These are phyloP conservation scores for Corylus avellana DNA, from an alignment of 306 rosid species.

Conservation along the genomic window DNA sequence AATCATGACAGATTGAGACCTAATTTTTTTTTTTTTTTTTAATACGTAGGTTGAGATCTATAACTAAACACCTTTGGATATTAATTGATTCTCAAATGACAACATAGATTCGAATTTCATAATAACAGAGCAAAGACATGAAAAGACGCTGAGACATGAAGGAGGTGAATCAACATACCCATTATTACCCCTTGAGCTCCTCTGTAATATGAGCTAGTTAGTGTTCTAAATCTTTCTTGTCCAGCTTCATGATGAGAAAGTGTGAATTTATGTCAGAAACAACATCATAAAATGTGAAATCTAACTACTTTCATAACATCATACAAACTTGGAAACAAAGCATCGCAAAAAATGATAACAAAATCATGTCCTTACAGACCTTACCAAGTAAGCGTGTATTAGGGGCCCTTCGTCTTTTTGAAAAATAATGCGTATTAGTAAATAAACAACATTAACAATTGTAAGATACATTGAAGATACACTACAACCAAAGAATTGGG, in stretches of 20 bases:
- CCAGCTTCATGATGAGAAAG: slow-evolving; percentile 59
- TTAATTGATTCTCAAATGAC: not conserved
- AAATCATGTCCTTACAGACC: not conserved
- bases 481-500: not conserved
- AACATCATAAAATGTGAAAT: not conserved
- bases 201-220: slow-evolving; percentile 85
- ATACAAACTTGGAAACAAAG: slow-evolving; percentile 19
- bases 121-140: not conserved
- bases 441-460: not conserved
- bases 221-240: slow-evolving; percentile 84
- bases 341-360: not conserved
- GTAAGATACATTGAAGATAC: not conserved
- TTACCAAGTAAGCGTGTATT: not conserved
- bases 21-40: no score
- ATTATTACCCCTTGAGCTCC: slow-evolving; percentile 89
- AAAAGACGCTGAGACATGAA: not conserved
- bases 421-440: not conserved
- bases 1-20: not conserved
- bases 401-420: not conserved
- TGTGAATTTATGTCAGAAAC: slow-evolving; percentile 18
- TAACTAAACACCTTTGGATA: not conserved
- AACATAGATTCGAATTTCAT: not conserved
- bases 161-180: slow-evolving; percentile 50
- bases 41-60: not conserved
- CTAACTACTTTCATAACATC: not conserved